phyloP scores from a whole-genome alignment of 108 stramenopile genomes.

The Aurantiochytrium sp. region DNA sequence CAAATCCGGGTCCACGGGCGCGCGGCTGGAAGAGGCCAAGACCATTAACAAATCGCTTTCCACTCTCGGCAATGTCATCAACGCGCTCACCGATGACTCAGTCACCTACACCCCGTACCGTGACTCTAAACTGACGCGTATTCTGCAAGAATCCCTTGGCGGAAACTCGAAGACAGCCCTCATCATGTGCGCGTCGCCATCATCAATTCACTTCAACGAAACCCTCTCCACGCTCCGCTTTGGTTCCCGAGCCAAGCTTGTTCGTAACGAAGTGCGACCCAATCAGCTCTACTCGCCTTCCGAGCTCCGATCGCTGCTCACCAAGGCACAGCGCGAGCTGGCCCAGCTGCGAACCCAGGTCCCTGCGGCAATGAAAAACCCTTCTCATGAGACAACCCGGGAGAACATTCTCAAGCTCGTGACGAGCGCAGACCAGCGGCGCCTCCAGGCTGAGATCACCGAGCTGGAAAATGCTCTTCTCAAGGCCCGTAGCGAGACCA shows the following conservation, averaged over 20 bases:
- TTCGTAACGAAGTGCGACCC: slow-evolving; percentile 39
- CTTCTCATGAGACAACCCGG: not conserved
- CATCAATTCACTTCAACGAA: slow-evolving; percentile 32
- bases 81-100: slow-evolving; percentile 12
- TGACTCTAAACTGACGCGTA: not conserved
- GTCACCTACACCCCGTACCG: not conserved
- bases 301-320: not conserved
- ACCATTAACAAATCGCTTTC: slow-evolving; percentile 32
- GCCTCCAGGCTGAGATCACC: not conserved
- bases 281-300: slow-evolving; percentile 25
- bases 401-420: not conserved
- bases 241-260: slow-evolving; percentile 37
- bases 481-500: not conserved
- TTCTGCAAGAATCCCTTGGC: slow-evolving; percentile 23
- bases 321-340: not conserved
- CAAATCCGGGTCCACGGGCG: slow-evolving; percentile 27
- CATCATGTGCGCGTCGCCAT: slow-evolving; percentile 40
- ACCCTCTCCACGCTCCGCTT: slow-evolving; percentile 46
- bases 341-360: not conserved
- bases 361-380: not conserved
- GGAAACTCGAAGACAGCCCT: slow-evolving; percentile 24
- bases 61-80: slow-evolving; percentile 30
- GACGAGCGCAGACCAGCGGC: not conserved
- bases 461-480: not conserved
- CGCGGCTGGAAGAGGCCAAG: slow-evolving; percentile 32